A percentile compares a stretch with the other conserved stretches of the same genome.
Evolutionary conservation across 306 rosid genomes (phyloP).

Genomic region (Dryas drummondii): DNA sequence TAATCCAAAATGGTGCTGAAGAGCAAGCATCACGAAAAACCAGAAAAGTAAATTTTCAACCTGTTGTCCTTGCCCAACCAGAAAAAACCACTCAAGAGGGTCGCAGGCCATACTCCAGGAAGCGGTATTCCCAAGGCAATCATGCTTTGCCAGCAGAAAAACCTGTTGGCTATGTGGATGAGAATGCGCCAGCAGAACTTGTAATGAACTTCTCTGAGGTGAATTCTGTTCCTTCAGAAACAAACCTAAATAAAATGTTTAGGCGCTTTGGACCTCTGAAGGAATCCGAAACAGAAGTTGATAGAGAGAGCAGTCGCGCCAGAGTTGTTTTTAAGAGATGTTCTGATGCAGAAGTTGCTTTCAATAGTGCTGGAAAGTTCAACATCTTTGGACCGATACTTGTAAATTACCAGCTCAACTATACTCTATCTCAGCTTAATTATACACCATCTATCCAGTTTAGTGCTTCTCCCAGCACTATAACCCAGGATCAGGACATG

Average conservation of each 20-base stretch:
- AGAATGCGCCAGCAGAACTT: constrained; percentile 83
- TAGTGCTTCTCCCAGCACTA: constrained; percentile 57
- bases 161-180: constrained; percentile 64
- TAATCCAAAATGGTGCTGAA: constrained; percentile 80
- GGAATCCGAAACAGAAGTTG: constrained; percentile 92
- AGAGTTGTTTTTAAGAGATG: constrained; percentile 83
- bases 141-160: constrained; percentile 47
- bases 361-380: constrained; percentile 83
- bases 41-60: constrained; percentile 54
- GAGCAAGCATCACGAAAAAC: constrained; percentile 55
- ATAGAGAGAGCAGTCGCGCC: constrained; percentile 80
- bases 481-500: constrained; percentile 73
- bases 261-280: constrained; percentile 88
- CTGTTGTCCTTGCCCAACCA: constrained; percentile 38
- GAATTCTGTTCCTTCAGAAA: constrained; percentile 74
- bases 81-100: constrained; percentile 57
- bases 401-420: constrained; percentile 84
- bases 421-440: constrained; percentile 66
- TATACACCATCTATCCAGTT: constrained; percentile 65
- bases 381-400: constrained; percentile 73
- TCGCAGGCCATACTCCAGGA: constrained; percentile 75
- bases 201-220: constrained; percentile 87
- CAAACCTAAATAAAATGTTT: constrained; percentile 77
- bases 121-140: constrained; percentile 47
- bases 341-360: constrained; percentile 86